Evolutionary conservation across 1,284 basidiomycete species (phyloP).

Genomic region (Malassezia pachydermatis): DNA sequence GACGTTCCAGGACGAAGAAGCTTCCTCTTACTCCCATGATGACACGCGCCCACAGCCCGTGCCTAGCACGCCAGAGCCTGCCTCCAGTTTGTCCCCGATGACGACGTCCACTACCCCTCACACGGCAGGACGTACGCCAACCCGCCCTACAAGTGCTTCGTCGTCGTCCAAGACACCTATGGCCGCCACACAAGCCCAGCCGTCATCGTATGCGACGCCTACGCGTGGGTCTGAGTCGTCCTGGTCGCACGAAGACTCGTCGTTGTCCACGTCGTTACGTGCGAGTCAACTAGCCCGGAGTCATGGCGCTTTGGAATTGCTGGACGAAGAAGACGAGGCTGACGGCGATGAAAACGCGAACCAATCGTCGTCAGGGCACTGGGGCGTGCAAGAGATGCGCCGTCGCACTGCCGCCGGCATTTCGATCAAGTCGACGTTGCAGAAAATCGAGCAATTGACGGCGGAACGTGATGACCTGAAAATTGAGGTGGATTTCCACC

Average conservation of each 20-base stretch:
- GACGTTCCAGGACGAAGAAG: neutral
- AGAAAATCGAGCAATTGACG: constrained; percentile 40
- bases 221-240: neutral
- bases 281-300: constrained; percentile 13
- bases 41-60: no score
- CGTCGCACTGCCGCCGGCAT: constrained; percentile 34
- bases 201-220: neutral
- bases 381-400: constrained; percentile 35
- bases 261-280: constrained; percentile 13
- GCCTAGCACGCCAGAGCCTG: no score
- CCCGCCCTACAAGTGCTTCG: neutral
- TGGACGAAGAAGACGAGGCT: constrained; percentile 8
- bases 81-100: no score
- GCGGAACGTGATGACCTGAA: constrained; percentile 45
- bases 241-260: constrained; percentile 3
- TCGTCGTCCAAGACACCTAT: neutral
- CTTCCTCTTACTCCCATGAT: neutral
- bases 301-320: constrained; percentile 6
- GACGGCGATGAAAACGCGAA: neutral
- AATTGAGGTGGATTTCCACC: constrained; percentile 42
- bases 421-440: constrained; percentile 39
- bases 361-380: constrained; percentile 24
- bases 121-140: constrained; percentile 1
- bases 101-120: no score
- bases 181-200: neutral